Conservation (phyloP, 2,329 filamentous ascomycete species). For the Arthroderma sp. region DNA sequence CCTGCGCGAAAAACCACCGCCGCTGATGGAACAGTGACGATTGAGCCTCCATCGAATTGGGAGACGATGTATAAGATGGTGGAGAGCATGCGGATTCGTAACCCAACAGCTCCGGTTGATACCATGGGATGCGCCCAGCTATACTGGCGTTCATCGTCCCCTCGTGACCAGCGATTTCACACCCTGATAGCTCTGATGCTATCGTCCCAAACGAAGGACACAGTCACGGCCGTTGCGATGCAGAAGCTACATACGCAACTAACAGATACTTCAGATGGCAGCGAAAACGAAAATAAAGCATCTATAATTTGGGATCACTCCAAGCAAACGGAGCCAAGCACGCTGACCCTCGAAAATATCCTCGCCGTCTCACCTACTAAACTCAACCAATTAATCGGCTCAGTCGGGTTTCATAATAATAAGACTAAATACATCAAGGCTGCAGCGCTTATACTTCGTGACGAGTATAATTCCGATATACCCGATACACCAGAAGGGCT, state of each 20-base stretch:
- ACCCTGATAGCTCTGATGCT: constrained; percentile 82
- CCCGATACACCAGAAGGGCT: constrained; percentile 65
- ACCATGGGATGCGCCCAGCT: constrained; percentile 78
- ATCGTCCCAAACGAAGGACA: constrained; percentile 86
- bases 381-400: constrained; percentile 63
- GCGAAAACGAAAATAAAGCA: neutral
- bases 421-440: constrained; percentile 77
- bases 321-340: constrained; percentile 23
- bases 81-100: constrained; percentile 62
- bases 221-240: constrained; percentile 76
- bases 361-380: constrained; percentile 53
- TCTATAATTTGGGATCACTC: constrained; percentile 7
- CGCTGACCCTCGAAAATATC: constrained; percentile 63
- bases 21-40: constrained; percentile 22
- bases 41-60: constrained; percentile 65
- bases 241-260: constrained; percentile 62
- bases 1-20: constrained; percentile 29
- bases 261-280: neutral
- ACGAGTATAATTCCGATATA: constrained; percentile 61
- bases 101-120: constrained; percentile 66
- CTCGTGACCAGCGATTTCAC: constrained; percentile 60
- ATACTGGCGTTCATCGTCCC: constrained; percentile 30
- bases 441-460: constrained; percentile 57
- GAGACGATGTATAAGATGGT: constrained; percentile 65
- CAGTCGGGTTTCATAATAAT: constrained; percentile 89